Evolutionary conservation across 108 stramenopile species (phyloP), one percentile per base, ranked within the genome.

Genomic region (Nannochloropsis gaditana): DNA sequence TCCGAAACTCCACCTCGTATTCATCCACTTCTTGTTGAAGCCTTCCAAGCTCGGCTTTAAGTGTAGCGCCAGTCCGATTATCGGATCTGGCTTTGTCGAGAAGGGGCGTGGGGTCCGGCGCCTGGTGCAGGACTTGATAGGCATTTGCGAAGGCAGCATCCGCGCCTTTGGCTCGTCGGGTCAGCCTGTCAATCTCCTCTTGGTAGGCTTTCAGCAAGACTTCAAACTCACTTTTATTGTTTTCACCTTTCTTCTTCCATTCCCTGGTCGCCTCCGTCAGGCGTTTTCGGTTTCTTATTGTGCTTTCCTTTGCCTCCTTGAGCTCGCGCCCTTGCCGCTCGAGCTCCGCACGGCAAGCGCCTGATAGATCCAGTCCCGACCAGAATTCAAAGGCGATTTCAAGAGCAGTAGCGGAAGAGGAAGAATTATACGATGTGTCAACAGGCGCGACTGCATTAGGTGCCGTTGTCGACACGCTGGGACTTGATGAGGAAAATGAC

Each of bases 1-100:
- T 83, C 80, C 89, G 89, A 45, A 90, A 90, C 84, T 90, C 90
- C 43, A 84, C 79, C 79, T 90, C 90, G 86, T 90, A 90, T 79
- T 90, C 88, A 5, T 41, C 43, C 9, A 90, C 79, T 43, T 90
- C 90, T 21, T 83, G 41, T 79, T 87, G 85, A 9, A 90, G 85
- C 82, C 89, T 86, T 84, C 87, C 87, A 21, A 90, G 83, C 84
- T 90, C 90, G 44, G 90, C 43, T 80, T 85, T 21, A 19, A 79
- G 87, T 9, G 87, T 80, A 9, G 85, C 85, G 2, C 47, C 82
- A 15, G 81, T 82, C 9, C 82, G 87, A 5, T 83, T 42, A 44
- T 88, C 85, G n/a, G 86, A 80, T 11, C 45, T 45, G 9, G 82
- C 81, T 19, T 43, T 5, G 42, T 88, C 88, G 44, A 90, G 87